Evolutionary conservation across 2,329 filamentous ascomycete genomes (phyloP), one percentile per base, ranked within the genome.

Genomic region (Alternaria viburni): DNA sequence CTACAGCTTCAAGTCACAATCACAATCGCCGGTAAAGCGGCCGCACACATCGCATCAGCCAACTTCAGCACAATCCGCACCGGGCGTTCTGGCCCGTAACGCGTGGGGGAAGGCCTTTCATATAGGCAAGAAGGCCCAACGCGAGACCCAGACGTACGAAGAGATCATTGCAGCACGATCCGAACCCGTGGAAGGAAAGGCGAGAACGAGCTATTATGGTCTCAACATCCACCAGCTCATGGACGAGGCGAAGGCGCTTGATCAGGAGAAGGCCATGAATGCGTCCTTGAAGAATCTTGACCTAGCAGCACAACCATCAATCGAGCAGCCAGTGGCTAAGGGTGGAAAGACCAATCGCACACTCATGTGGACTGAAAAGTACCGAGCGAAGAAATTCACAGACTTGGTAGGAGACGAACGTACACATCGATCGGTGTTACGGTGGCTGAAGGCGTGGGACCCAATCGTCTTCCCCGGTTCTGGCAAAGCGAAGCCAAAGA

Each of bases 361-460:
- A 0, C 79, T 93, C 30, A 83, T 99, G 76, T 99, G 96, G 96
- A 97, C 95, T 0, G 96, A 99, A 77, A 99, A 99, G 78, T 99
- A 99, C 77, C 90, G 96, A 36, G 96, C 96, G 26, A 89, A 89
- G 64, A 95, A 90, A 72, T 99, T 98, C 73, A 92, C 94, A 71
- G 96, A 99, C 71, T 85, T 99, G 0, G 93, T 97, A 51, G 96
- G 96, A 26, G 96, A 99, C 72, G 96, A 99, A 76, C 86, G 93
- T 47, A 98, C 95, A 25, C 96, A 99, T 79, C 89, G 96, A 64
- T 87, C 91, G 63, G 95, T 99, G 5, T 83, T 99, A 59, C 89
- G 92, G 57, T 99, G 96, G 96, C 83, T 99, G 45, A 99, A 98
- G 82, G 86, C 87, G 17, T 99, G 96, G 96, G 96, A 99, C 76